Base-by-base conservation (phyloP, 176 grass and related monocot species). In the Raddia distichophylla region DNA sequence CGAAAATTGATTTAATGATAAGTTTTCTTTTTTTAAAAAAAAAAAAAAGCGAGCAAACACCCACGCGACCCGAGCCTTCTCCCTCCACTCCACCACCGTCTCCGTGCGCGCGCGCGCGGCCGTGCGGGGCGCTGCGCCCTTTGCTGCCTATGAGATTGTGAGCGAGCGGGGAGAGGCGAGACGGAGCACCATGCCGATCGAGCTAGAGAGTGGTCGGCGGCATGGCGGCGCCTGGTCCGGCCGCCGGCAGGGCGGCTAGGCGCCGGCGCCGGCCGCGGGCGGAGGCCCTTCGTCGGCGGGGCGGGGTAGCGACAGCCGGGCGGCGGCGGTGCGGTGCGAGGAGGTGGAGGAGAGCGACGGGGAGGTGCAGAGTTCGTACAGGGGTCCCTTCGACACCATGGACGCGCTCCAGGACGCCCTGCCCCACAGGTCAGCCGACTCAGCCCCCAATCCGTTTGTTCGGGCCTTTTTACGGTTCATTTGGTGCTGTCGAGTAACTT, bases 281-380 rank as follows among this genome's bases (percentile, higher is more conserved):
- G 69, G 81, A 47, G 66, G 74, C 34, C 89, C 86, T 79, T 73
- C 55, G 44, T 95, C 85, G 33, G 46, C 68, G 3, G 87, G 86
- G 77, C 81, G 73, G 84, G 71, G 86, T 7, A 91, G 94, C 46
- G 87, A 86, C 57, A 86, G 84, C 72, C 76, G 64, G 17, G 85
- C 66, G 32, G 87, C 22, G 44, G 66, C 14, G 47, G 53, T 82
- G 57, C 77, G 54, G 22, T 46, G 63, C 5, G 89, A 76, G 20
- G 88, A 80, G 79, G 46, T 35, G 52, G 94, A 95, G 74, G 89
- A 78, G 50, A 56, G 66, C 51, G 88, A 86, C 20, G 88, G 44
- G 11, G 92, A 94, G 76, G 91, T 97, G n/a, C 85, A 94, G 91
- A 97, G 91, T 75, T 83, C 85, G 48, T 79, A 56, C 70, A 92